These are phyloP conservation scores for thale cress (Arabidopsis thaliana) DNA, from an alignment of 345 rosid genomes.

Conservation along the genomic window DNA sequence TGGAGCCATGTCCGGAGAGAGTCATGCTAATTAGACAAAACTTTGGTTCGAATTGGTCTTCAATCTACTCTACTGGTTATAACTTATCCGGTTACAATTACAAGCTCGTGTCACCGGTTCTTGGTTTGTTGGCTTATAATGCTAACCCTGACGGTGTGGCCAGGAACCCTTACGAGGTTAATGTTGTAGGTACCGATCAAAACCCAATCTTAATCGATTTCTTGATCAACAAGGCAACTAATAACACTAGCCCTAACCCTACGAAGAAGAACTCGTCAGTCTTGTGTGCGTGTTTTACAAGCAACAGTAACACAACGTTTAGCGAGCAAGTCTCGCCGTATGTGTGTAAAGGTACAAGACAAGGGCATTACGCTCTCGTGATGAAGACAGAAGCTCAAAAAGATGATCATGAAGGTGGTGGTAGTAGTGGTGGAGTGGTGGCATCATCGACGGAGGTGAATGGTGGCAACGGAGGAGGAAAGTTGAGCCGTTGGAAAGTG, in stretches of 20 bases:
- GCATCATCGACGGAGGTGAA: conserved; percentile 35
- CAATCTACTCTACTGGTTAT: conserved; percentile 34
- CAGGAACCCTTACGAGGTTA: conserved; percentile 34
- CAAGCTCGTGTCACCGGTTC: conserved; percentile 44
- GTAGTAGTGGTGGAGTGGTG: conserved; percentile 26
- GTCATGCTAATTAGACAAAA: conserved; percentile 47
- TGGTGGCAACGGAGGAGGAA: conserved; percentile 32
- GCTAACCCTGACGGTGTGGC: conserved; percentile 46
- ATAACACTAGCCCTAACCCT: conserved; percentile 18
- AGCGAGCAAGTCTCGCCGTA: conserved; percentile 43
- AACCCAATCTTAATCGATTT: conserved; percentile 41
- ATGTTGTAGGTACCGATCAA: conserved; percentile 18
- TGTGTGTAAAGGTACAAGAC: conserved; percentile 43
- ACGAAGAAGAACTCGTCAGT: conserved; percentile 26
- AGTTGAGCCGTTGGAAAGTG: conserved; percentile 49
- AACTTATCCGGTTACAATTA: conserved; percentile 34
- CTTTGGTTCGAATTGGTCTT: conserved; percentile 46
- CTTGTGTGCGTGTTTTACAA: conserved; percentile 41
- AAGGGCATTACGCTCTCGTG: conserved; percentile 47
- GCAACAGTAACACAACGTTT: conserved; percentile 36
- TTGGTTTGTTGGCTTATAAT: conserved; percentile 45
- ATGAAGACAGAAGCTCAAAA: background rate
- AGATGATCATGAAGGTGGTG: background rate
- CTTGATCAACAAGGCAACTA: conserved; percentile 31
- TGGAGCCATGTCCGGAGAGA: conserved; percentile 45